Evolutionary conservation across 805 yeast species (phyloP), one percentile per base, ranked within the genome.

Genomic region (Wickerhamomyces chaumierensis): DNA sequence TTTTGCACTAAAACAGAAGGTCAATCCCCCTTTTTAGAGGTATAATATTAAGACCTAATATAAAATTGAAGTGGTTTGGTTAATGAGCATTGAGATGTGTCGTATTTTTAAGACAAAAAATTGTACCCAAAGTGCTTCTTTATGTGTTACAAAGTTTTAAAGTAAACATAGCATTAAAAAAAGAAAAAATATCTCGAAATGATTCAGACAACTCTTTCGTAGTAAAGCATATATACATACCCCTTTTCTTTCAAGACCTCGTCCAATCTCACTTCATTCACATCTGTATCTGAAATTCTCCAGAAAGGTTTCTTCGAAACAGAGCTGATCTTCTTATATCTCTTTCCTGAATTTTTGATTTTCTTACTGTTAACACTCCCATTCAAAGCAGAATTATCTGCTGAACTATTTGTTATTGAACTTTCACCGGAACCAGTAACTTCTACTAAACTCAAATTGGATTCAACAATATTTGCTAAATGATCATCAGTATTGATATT

Each of bases 151-250:
- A n/a, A n/a, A n/a, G n/a, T n/a, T n/a, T n/a, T n/a, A n/a, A n/a
- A n/a, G n/a, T n/a, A n/a, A n/a, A n/a, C n/a, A n/a, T n/a, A n/a
- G n/a, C n/a, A n/a, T n/a, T n/a, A n/a, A n/a, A n/a, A n/a, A n/a
- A n/a, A n/a, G n/a, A n/a, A n/a, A 21, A 21, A 21, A 21, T 21
- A 21, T 21, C 23, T 21, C 9, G 23, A 6, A 21, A 12, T 17
- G 5, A 31, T 15, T 5, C 33, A 16, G 18, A n/a, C 15, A 12
- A 52, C 42, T 42, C 73, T 61, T 54, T 88, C 95, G 53, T 83
- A 92, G 51, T 83, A 81, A 38, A 90, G 61, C 81, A 90, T 73
- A 58, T 90, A 90, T 2, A 76, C 95, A n/a, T 82, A 85, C 21
- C 74, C 65, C 23, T 74, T 73, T 50, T 86, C 95, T 39, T 61